Percentiles rank a stretch among this genome's conserved stretches.
Evolutionary conservation across 805 yeast genomes (phyloP).

Genomic region (Yarrowia divulgata): DNA sequence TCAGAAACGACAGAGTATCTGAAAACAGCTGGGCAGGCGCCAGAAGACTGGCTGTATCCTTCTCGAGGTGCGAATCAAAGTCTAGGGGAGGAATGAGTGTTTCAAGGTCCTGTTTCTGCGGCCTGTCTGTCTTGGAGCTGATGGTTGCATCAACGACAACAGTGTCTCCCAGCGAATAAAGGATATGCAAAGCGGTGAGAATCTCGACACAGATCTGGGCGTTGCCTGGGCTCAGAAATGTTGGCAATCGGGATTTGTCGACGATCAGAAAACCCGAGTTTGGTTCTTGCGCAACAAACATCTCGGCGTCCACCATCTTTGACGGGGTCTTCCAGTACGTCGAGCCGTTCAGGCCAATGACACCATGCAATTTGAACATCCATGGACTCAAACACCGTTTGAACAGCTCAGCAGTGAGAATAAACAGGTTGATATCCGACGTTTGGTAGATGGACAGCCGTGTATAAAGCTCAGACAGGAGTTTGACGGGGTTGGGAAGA

Average conservation of each 20-base stretch:
- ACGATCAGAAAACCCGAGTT: neutral
- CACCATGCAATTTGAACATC: conserved; percentile 5
- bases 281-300: conserved; percentile 7
- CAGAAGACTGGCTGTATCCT: neutral
- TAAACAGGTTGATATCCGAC: conserved; percentile 3
- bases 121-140: neutral
- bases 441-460: conserved; percentile 9
- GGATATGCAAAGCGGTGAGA: conserved; percentile 18
- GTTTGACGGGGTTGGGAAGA: conserved; percentile 8
- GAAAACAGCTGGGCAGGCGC: neutral
- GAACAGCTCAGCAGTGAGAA: conserved; percentile 13
- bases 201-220: conserved; percentile 35
- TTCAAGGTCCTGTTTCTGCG: neutral
- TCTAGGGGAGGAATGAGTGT: conserved; percentile 11
- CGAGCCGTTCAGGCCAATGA: conserved; percentile 13
- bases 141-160: neutral
- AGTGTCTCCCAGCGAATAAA: conserved; percentile 2
- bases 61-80: neutral
- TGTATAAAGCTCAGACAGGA: conserved; percentile 11
- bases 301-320: conserved; percentile 23
- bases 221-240: neutral
- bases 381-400: conserved; percentile 8
- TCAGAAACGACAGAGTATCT: neutral
- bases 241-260: neutral
- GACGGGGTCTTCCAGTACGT: conserved; percentile 21